Evolutionary conservation across 2,329 filamentous ascomycete genomes (phyloP).

Genomic region (Microcyclospora pomicola): DNA sequence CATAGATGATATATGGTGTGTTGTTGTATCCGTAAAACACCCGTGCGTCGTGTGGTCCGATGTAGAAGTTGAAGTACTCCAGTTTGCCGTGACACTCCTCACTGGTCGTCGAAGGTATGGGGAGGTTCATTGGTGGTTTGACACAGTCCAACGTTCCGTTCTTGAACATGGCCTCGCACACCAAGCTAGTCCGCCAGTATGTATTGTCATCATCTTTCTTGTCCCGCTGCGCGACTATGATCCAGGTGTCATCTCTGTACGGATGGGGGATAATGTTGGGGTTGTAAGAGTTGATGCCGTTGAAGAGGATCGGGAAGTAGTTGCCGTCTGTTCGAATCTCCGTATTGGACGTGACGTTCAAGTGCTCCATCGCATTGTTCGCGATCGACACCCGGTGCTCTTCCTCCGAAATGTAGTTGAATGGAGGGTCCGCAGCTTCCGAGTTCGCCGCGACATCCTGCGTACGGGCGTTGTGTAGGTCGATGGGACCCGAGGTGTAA

Average conservation of each 20-base stretch:
- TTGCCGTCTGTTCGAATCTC: slow-evolving; percentile 14
- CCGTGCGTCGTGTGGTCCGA: slow-evolving; percentile 45
- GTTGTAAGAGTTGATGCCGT: slow-evolving; percentile 21
- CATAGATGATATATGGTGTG: slow-evolving; percentile 38
- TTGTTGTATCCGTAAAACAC: slow-evolving; percentile 41
- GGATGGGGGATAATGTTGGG: slow-evolving; percentile 47
- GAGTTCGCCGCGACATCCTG: too few species aligned
- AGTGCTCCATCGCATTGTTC: too few species aligned
- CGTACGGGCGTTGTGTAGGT: too few species aligned
- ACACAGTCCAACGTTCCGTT: slow-evolving; percentile 31
- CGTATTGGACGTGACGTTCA: slow-evolving; percentile 22
- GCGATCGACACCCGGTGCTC: too few species aligned
- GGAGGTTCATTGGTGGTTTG: slow-evolving; percentile 28
- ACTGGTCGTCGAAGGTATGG: slow-evolving; percentile 33
- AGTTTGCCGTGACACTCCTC: slow-evolving; percentile 35
- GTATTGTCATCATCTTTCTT: slow-evolving; percentile 12
- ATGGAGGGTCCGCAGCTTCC: too few species aligned
- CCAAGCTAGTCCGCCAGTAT: slow-evolving; percentile 25
- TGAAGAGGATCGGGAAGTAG: slow-evolving; percentile 6
- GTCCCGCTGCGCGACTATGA: slow-evolving; percentile 28
- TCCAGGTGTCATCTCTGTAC: slow-evolving; percentile 32
- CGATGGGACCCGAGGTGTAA: too few species aligned
- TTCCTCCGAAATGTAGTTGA: too few species aligned
- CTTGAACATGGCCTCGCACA: slow-evolving; percentile 38
- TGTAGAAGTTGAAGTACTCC: slow-evolving; percentile 30